Base-by-base conservation (phyloP, 805 yeast species). In the Babjeviella inositovora region DNA sequence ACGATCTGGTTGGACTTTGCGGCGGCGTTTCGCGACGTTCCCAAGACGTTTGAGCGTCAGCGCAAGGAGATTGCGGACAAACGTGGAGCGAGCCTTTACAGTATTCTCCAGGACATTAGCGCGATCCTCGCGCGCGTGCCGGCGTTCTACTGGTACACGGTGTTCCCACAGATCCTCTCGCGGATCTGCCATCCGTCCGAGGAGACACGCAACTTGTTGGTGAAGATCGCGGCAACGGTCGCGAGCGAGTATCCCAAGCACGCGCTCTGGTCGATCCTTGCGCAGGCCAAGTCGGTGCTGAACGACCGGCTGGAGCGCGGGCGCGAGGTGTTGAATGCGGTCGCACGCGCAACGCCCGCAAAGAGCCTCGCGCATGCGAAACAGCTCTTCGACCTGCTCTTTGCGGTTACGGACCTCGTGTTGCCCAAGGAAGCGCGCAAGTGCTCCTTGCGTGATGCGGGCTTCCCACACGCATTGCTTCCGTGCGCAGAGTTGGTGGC, bases 1-100 rank as follows among this genome's bases (percentile, higher is more conserved):
- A 82, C 94, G 0, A 61, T 80, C 6, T 90, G 98, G 98, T 52
- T 90, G 13, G 94, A 85, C 35, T 77, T 74, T 42, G 69, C 62
- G 2, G 57, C 54, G 17, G 43, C 38, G 21, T 45, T 44, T 24
- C 30, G 30, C 24, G 21, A 32, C 28, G 14, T 28, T 35, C 5
- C 28, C 29, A 7, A 34, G n/a, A n/a, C n/a, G n/a, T n/a, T n/a
- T n/a, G n/a, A n/a, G n/a, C n/a, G n/a, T n/a, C 30, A 10, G 27
- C 39, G 5, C 36, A 32, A 25, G 56, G 50, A 15, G 47, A 51
- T 3, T 72, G 11, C 49, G 67, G 19, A 57, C 53, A 13, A 62
- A 57, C 23, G 50, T 75, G 12, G 47, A 50, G 5, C 53, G 52
- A 13, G 55, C 64, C 5, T 38, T 58, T 6, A 48, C 45, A 25